Conservation (phyloP, 352 stramenopile genomes). For the Phytophthora idaei region DNA sequence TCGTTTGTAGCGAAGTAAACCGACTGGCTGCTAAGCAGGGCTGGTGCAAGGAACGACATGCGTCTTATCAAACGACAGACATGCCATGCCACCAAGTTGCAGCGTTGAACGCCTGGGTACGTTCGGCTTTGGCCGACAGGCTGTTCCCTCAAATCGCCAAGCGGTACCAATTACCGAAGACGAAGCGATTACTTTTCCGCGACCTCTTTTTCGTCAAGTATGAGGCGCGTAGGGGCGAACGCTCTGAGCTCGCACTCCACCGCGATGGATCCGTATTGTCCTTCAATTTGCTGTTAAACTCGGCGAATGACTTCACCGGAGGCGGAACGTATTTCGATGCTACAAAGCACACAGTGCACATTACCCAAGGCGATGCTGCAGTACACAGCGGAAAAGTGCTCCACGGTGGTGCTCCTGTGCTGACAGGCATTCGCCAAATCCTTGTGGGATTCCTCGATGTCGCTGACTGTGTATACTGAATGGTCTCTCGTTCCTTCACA, state of each 20-base stretch:
- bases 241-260: slow-evolving; percentile 87
- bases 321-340: slow-evolving; percentile 94
- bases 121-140: slow-evolving; percentile 43
- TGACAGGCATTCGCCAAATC: slow-evolving; percentile 83
- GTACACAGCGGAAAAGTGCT: slow-evolving; percentile 94
- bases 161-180: slow-evolving; percentile 47
- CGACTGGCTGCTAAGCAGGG: slow-evolving; percentile 44
- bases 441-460: slow-evolving; percentile 94
- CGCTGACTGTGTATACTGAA: slow-evolving; percentile 47
- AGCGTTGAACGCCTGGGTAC: slow-evolving; percentile 70
- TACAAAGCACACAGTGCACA: slow-evolving; percentile 65
- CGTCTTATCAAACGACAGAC: slow-evolving; percentile 86
- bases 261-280: slow-evolving; percentile 94
- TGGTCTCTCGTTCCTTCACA: slow-evolving; percentile 32
- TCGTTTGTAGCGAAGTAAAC: slow-evolving; percentile 50
- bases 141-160: slow-evolving; percentile 67
- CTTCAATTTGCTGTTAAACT: slow-evolving; percentile 93
- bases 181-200: slow-evolving; percentile 68
- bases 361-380: slow-evolving; percentile 83
- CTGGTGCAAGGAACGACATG: slow-evolving; percentile 82
- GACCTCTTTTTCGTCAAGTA: slow-evolving; percentile 92
- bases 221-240: slow-evolving; percentile 61
- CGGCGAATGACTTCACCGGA: slow-evolving; percentile 81
- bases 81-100: slow-evolving; percentile 78
- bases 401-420: slow-evolving; percentile 90